Base-by-base conservation (phyloP, 2,329 filamentous ascomycete species). In the Fusarium phyllophilum region DNA sequence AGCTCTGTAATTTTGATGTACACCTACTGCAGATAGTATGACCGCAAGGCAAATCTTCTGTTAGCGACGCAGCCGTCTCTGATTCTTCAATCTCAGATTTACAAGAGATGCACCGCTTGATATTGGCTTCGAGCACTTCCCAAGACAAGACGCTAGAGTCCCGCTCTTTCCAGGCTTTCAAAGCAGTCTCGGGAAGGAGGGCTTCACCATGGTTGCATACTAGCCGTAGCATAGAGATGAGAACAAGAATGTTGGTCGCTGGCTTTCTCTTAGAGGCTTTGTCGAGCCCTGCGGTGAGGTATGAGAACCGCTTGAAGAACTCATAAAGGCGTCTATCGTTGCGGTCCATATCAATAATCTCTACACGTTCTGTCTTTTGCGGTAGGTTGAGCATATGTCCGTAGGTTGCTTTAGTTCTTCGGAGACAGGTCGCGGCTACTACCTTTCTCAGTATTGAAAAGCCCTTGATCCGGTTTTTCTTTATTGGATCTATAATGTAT, bases 121-220 rank as follows among this genome's bases (percentile, higher is more conserved):
- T 38, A 26, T 26, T 52, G 15, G 49, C 49, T 38, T 52, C 33
- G 7, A 52, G 49, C n/a, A 52, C 49, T 15, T 52, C 49, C 49
- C 33, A 52, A 26, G 33, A 36, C 24, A 52, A 38, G 2, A 15
- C 20, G 2, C 15, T 48, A 8, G n/a, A 13, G 22, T 59, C 26
- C 3, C 34, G 10, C n/a, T 38, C 39, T 6, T 6, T 67, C 67
- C 62, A 70, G 11, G 62, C 45, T 34, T 61, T 33, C 0, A 59
- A 4, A 1, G 62, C 62, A 11, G 20, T 1, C 11, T 6, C 6
- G 2, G 68, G 46, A 15, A 71, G 51, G 5, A 69, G 52, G 0
- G 17, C 33, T 14, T 66, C 61, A 1, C 70, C 70, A 18, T 72
- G 56, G 18, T 70, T 44, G 34, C 67, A 70, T 24, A 70, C 62